A percentile compares a stretch with the other conserved stretches of the same genome.
phyloP scores from a whole-genome alignment of 2,329 filamentous ascomycete genomes.

The Pseudopyrenochaeta lycopersici region DNA sequence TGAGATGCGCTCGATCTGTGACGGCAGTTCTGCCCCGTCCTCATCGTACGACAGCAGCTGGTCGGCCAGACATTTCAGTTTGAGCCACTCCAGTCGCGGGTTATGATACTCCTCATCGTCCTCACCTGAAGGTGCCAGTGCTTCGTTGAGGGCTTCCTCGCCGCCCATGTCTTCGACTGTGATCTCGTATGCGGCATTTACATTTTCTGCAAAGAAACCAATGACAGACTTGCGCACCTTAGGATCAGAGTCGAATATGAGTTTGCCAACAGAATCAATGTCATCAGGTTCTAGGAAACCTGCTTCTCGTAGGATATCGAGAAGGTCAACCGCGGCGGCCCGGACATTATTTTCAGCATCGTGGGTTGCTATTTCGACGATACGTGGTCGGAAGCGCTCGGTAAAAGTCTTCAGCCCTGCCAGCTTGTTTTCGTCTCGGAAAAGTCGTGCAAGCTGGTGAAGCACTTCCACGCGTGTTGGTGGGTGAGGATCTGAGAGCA shows the following conservation, averaged over 20 bases:
- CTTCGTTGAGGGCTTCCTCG: slow-evolving; percentile 77
- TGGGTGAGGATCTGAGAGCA: slow-evolving; percentile 82
- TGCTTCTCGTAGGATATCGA: slow-evolving; percentile 82
- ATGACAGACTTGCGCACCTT: slow-evolving; percentile 89
- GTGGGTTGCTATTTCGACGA: slow-evolving; percentile 91
- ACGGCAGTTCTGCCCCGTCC: slow-evolving; percentile 67
- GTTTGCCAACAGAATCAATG: slow-evolving; percentile 84
- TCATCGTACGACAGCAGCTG: slow-evolving; percentile 82
- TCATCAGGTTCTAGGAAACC: slow-evolving; percentile 91
- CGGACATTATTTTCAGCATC: slow-evolving; percentile 85
- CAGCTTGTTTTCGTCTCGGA: slow-evolving; percentile 81
- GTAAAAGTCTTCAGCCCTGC: slow-evolving; percentile 85
- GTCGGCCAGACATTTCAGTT: slow-evolving; percentile 88
- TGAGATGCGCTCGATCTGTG: slow-evolving; percentile 56
- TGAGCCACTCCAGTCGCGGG: slow-evolving; percentile 85
- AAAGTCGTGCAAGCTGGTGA: slow-evolving; percentile 80
- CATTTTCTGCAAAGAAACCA: slow-evolving; percentile 87
- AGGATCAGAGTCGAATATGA: slow-evolving; percentile 88
- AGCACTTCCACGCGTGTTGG: slow-evolving; percentile 85
- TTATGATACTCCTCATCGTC: slow-evolving; percentile 77
- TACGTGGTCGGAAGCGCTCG: slow-evolving; percentile 83
- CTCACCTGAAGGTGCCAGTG: slow-evolving; percentile 74
- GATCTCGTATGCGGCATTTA: slow-evolving; percentile 80
- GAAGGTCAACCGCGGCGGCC: slow-evolving; percentile 79
- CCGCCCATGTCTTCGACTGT: slow-evolving; percentile 87